Conservation (phyloP, 169 alveolate species). For the Plasmodium vivax region DNA sequence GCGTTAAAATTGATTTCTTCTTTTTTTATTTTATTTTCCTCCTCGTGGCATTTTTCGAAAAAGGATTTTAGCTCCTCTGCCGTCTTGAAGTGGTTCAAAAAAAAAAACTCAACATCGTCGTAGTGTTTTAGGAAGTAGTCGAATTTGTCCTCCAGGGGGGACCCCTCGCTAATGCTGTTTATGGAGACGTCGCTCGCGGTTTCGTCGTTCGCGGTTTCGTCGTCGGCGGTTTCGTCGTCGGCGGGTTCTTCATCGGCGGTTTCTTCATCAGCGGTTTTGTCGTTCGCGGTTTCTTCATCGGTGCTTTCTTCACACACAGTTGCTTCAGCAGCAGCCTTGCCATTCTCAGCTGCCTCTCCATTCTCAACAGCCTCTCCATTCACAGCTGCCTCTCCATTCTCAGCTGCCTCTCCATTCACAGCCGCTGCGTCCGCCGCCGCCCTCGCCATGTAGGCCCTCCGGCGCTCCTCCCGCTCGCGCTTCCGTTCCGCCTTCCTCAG, state of each 20-base stretch:
- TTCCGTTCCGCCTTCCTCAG: neutral
- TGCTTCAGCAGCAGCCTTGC: too few species aligned
- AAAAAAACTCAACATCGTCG: conserved; percentile 45
- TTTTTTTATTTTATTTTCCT: conserved; percentile 30
- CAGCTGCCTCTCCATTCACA: neutral
- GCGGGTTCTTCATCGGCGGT: neutral
- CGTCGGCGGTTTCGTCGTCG: neutral
- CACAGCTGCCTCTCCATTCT: neutral
- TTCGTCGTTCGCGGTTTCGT: too few species aligned
- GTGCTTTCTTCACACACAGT: too few species aligned
- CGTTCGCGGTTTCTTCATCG: neutral
- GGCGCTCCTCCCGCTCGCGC: neutral
- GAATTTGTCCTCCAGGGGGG: conserved; percentile 16
- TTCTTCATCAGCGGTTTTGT: neutral
- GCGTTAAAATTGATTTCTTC: conserved; percentile 49
- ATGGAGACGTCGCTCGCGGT: neutral
- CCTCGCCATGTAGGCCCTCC: neutral
- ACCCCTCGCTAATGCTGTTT: neutral
- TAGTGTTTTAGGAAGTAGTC: conserved; percentile 24
- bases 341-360: neutral
- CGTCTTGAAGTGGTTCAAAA: conserved; percentile 28
- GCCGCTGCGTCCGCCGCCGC: neutral
- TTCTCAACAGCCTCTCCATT: neutral
- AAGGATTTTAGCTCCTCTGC: conserved; percentile 27
- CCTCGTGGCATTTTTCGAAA: conserved; percentile 23